Percentiles rank a stretch among this genome's conserved stretches.
Conservation (phyloP, 306 rosid genomes). For the Cucumis hystrix region DNA sequence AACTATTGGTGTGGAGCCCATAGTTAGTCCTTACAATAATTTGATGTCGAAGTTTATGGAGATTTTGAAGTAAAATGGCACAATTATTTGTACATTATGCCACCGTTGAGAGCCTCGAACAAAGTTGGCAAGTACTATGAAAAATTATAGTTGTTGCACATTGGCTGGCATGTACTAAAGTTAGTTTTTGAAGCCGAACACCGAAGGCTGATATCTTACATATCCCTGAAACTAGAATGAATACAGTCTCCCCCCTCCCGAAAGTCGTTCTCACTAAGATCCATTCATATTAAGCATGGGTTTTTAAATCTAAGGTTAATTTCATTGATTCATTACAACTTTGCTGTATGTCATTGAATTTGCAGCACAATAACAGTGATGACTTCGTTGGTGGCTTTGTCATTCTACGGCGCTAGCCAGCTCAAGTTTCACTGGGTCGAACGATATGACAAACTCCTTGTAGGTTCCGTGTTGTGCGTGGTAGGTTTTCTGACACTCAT, state of each 20-base stretch:
- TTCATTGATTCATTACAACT: not conserved
- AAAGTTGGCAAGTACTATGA: not conserved
- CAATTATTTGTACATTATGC: not conserved
- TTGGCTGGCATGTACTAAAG: not conserved
- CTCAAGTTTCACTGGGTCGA: constrained; percentile 97
- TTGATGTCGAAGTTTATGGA: not conserved
- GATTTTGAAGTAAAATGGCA: not conserved
- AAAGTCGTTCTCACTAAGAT: not conserved
- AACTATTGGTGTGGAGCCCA: not conserved
- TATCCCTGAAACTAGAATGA: not conserved
- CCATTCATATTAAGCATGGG: not conserved
- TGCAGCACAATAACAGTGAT: constrained; percentile 90
- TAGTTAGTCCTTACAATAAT: not conserved
- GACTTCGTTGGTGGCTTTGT: constrained; percentile 93
- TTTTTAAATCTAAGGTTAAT: not conserved
- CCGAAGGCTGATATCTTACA: not conserved
- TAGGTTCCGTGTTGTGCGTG: constrained; percentile 73
- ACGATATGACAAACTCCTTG: constrained; percentile 88
- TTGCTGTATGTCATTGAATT: constrained; percentile 13
- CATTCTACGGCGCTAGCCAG: constrained; percentile 95
- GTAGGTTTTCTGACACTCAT: constrained; percentile 77
- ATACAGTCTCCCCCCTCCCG: not conserved
- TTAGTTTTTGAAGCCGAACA: not conserved
- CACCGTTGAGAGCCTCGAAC: not conserved
- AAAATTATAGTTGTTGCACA: not conserved